These are phyloP conservation scores for Heliocybe sulcata DNA, from an alignment of 1,284 basidiomycete genomes.

Conservation along the genomic window DNA sequence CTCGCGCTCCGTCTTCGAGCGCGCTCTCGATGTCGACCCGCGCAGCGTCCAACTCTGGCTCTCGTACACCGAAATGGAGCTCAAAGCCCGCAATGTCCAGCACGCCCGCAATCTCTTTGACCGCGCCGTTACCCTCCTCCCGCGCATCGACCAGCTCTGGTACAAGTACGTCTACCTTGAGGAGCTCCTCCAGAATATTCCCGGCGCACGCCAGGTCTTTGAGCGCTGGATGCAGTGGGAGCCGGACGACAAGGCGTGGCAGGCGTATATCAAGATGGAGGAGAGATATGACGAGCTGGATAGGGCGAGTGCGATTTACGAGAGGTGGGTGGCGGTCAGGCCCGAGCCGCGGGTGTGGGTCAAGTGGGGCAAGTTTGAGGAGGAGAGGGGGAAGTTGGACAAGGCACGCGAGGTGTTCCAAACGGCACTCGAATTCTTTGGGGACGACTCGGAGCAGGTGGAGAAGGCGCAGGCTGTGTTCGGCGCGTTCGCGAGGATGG, in stretches of 20 bases:
- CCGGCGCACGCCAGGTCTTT: constrained; percentile 94
- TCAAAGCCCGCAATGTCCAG: constrained; percentile 95
- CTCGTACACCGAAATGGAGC: constrained; percentile 96
- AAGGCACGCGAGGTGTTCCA: constrained; percentile 96
- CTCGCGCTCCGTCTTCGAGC: constrained; percentile 92
- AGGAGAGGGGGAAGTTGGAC: constrained; percentile 81
- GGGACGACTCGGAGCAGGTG: constrained; percentile 94
- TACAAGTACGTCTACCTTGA: constrained; percentile 99
- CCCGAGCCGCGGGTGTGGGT: constrained; percentile 97
- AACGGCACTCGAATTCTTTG: constrained; percentile 94
- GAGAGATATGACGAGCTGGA: constrained; percentile 90
- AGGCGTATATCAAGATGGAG: constrained; percentile 97
- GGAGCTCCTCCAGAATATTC: constrained; percentile 92
- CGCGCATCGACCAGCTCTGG: constrained; percentile 93
- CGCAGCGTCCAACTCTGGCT: constrained; percentile 90
- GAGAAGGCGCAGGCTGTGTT: constrained; percentile 98
- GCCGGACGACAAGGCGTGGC: constrained; percentile 99
- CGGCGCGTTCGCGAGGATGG: constrained; percentile 96
- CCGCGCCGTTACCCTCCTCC: constrained; percentile 91
- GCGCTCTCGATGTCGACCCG: constrained; percentile 93
- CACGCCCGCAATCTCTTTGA: constrained; percentile 97
- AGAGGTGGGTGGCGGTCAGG: constrained; percentile 89
- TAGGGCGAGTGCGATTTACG: constrained; percentile 88
- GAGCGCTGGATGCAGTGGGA: constrained; percentile 99
- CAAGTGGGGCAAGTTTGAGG: constrained; percentile 96